Percentiles rank a stretch among this genome's conserved stretches.
Evolutionary conservation across 106 monocot species (phyloP).

Genomic region (Platanthera guangdongensis): DNA sequence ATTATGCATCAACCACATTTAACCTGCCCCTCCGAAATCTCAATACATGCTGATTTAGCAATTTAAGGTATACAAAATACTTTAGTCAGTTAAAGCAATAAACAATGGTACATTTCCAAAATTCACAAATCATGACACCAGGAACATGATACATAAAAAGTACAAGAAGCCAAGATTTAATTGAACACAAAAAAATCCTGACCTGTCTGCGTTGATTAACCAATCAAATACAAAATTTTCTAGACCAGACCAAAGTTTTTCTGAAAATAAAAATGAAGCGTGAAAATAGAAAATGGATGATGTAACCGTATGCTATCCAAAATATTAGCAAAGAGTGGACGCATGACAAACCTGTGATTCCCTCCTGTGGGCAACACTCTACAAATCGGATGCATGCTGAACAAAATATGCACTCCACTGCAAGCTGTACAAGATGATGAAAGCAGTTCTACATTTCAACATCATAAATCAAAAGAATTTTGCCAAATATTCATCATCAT

Average conservation of each 20-base stretch:
- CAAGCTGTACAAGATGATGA: slow-evolving; percentile 48
- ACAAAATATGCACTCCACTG: slow-evolving; percentile 98
- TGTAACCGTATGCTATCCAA: neutral
- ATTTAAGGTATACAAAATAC: neutral
- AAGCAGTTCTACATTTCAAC: neutral
- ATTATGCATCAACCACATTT: neutral
- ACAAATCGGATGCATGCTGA: slow-evolving; percentile 97
- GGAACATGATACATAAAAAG: neutral
- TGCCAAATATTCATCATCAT: neutral
- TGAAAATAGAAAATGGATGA: slow-evolving; percentile 14
- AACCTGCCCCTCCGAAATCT: neutral
- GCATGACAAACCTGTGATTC: slow-evolving; percentile 65
- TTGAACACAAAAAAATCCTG: slow-evolving; percentile 4
- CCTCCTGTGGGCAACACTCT: slow-evolving; percentile 95
- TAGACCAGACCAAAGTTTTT: slow-evolving; percentile 92
- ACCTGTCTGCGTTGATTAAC: slow-evolving; percentile 99
- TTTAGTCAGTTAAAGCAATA: neutral
- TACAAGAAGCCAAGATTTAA: neutral
- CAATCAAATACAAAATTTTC: slow-evolving; percentile 99
- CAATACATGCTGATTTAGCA: neutral
- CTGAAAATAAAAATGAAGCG: slow-evolving; percentile 31
- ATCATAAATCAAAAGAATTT: neutral
- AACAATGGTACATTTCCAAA: neutral
- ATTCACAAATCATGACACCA: neutral
- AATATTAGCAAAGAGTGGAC: neutral